A percentile compares a stretch with the other conserved stretches of the same genome.
These are phyloP conservation scores for Euptelea pleiosperma DNA, from an alignment of 164 flowering plant genomes.

Conservation along the genomic window DNA sequence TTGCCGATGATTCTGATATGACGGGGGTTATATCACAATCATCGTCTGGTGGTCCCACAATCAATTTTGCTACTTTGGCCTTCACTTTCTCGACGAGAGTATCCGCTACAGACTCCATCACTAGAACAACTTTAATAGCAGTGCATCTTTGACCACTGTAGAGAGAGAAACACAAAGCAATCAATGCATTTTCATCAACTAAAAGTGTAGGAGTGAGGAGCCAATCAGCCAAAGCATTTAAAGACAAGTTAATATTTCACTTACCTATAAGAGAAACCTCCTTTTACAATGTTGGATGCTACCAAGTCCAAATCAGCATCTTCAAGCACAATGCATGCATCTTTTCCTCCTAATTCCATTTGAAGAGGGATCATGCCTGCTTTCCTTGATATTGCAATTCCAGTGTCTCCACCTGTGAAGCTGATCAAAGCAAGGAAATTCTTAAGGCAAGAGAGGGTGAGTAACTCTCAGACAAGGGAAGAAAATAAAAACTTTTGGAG, in stretches of 20 bases:
- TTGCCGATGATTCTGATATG: constrained; percentile 85
- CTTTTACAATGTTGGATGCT: constrained; percentile 83
- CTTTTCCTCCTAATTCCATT: constrained; percentile 98
- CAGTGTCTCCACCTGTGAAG: constrained; percentile 98
- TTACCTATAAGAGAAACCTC: constrained; percentile 97
- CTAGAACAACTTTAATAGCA: constrained; percentile 85
- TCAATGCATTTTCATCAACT: background rate
- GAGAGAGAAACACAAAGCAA: background rate
- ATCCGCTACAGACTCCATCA: constrained; percentile 90
- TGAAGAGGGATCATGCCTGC: constrained; percentile 98
- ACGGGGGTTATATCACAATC: constrained; percentile 94
- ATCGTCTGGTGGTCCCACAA: constrained; percentile 87
- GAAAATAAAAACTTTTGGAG: background rate
- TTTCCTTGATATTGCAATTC: constrained; percentile 91
- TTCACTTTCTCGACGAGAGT: constrained; percentile 77
- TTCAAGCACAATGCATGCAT: constrained; percentile 96
- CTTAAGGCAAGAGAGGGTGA: background rate
- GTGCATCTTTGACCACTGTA: constrained; percentile 97
- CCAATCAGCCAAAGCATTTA: background rate
- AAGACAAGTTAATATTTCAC: background rate
- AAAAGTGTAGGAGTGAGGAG: background rate
- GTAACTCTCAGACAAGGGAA: no score
- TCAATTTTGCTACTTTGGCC: constrained; percentile 69
- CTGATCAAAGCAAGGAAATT: constrained; percentile 31
- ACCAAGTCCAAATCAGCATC: constrained; percentile 95